Conservation (phyloP, 208 protist genomes). For the Trichomonas tenax region DNA sequence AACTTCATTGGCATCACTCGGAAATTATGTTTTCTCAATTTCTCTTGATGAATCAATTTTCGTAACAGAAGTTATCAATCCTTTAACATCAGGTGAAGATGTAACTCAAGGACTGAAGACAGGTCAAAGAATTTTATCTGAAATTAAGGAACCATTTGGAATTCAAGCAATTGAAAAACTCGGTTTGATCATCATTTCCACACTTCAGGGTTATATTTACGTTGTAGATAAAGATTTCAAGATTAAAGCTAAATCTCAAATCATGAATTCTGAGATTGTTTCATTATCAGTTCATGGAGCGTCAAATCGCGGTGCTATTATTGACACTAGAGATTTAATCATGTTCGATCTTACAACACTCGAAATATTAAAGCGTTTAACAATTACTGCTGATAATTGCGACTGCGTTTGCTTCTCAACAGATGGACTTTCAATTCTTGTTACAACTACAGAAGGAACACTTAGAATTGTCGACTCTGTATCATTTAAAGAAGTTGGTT, state of each 20-base stretch:
- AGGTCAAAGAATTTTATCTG: background rate
- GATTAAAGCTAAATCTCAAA: background rate
- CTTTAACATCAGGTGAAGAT: background rate
- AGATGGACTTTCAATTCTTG: background rate
- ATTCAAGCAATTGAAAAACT: background rate
- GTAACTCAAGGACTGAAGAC: background rate
- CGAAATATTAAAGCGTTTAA: background rate
- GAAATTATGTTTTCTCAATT: background rate
- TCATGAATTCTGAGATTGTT: background rate
- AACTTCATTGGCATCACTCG: background rate
- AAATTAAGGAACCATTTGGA: background rate
- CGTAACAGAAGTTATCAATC: background rate
- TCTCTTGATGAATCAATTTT: background rate
- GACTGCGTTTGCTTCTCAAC: background rate
- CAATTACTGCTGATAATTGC: background rate
- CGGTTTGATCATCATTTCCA: background rate
- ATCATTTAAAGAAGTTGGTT: background rate
- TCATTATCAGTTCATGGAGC: background rate
- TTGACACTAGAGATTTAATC: background rate
- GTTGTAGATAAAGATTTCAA: background rate
- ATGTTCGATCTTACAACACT: background rate
- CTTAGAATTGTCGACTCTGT: background rate
- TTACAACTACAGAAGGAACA: background rate
- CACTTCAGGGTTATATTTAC: background rate
- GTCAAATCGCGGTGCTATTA: background rate